Evolutionary conservation across 495 filamentous ascomycete species (phyloP), one percentile per base, ranked within the genome.

Genomic region (Talaromyces nanjingensis): DNA sequence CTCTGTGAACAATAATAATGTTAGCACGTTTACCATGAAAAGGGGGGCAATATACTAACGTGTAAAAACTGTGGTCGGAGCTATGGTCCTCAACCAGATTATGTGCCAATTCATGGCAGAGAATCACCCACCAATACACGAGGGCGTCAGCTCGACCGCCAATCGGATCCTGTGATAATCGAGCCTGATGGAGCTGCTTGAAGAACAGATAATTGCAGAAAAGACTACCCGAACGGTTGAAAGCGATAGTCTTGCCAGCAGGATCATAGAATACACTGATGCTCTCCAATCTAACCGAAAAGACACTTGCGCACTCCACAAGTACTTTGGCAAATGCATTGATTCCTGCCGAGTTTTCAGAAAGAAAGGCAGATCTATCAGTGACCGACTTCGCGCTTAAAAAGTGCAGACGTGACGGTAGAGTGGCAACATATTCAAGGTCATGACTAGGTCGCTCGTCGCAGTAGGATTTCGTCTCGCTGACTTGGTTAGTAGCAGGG

Each of bases 141-240:
- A 87, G 71, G 1, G 92, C 91, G 45, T 92, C 86, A 5, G 80
- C 80, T 71, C 72, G 83, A 54, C 77, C 81, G 53, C 79, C 71
- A 24, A 42, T 68, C 24, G 76, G 47, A 37, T 67, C 71, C 64
- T 76, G 71, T 16, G 80, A 76, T 14, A 80, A 66, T 16, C 78
- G 70, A 29, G 73, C 71, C 60, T 82, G 75, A 72, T 98, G 94
- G 31, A 96, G 73, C 67, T 92, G 84, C 59, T 87, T 80, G 68
- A 92, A 98, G 76, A 91, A 97, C 37, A 90, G 81, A 65, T 92
- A 84, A 69, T 98, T 99, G 81, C 92, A 97, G 79, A 98, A 98
- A 34, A 98, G 84, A 67, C 87, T 89, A 55, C 93, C 92, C 47
- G 82, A 82, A 24, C 80, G 79, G 70, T 98, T 99, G 82, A 99